Percentiles rank a stretch among this genome's conserved stretches.
Conservation (phyloP, 257 asterid genomes). For the Lycium ferocissimum region DNA sequence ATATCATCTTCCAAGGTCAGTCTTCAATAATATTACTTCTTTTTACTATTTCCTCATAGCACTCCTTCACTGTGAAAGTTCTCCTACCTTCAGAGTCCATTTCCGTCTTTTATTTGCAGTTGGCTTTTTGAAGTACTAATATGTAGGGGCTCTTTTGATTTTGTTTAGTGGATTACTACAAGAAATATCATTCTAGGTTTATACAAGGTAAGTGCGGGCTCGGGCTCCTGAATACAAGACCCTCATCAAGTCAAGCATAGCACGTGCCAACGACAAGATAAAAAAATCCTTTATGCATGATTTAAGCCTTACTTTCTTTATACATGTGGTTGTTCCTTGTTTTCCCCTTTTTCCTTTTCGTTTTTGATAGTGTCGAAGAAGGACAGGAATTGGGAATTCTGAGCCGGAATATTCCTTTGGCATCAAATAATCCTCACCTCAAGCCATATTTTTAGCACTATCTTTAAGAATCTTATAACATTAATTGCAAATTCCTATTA, state of each 20-base stretch:
- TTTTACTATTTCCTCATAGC: too few relatives aligned
- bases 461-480: not conserved
- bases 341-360: not conserved
- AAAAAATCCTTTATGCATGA: not conserved
- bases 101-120: conserved; percentile 1
- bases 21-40: too few relatives aligned
- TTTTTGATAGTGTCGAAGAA: not conserved
- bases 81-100: not conserved
- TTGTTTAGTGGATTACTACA: not conserved
- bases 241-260: not conserved
- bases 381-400: not conserved
- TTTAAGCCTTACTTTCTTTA: not conserved
- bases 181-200: not conserved
- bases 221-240: not conserved
- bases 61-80: too few relatives aligned
- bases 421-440: not conserved
- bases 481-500: not conserved
- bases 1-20: too few relatives aligned
- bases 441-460: not conserved
- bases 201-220: not conserved
- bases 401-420: not conserved
- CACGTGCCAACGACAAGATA: not conserved
- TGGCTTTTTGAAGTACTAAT: not conserved
- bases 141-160: not conserved
- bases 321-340: conserved; percentile 17